Evolutionary conservation across 768 basidiomycete species (phyloP), one percentile per base, ranked within the genome.

Genomic region (Hortiboletus flavorubellus): DNA sequence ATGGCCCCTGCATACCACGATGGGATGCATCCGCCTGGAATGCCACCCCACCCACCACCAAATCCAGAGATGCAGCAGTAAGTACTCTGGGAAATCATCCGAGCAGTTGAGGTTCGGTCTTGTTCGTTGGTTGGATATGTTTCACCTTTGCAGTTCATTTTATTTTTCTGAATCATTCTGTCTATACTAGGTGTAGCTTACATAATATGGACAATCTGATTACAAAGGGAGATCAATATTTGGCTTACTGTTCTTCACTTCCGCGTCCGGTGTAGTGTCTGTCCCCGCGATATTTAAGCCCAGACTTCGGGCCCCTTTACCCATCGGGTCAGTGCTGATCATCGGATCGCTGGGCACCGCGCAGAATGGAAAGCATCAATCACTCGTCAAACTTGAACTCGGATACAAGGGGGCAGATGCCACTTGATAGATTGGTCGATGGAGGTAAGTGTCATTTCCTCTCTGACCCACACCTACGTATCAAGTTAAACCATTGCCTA

Each of bases 331-430:
- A 42, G 82, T 82, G 8, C 78, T 94, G 47, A 87, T 81, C 49
- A 83, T 95, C 59, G 90, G 92, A 52, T 91, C 91, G 8, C 81
- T 86, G 18, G 74, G 79, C 4, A 89, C 91, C 0, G 92, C 91
- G 4, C 80, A 83, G 67, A 83, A 91, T 65, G 93, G 92, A 33
- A 80, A 78, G 67, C 92, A 92, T 67, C 90, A 93, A 68, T 70
- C 79, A 2, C 73, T 91, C 56, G 78, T 91, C 49, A 8, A 75
- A 78, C 59, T 73, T 92, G 54, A 75, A 78, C 59, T 73, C 92
- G 54, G 81, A 83, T 69, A 70, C 70, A 54, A 77, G 21, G 21
- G 21, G 80, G 64, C 85, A 92, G 66, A 83, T 94, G 75, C 21
- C 21, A 21, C 73, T 93, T 30, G 92, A 95, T 69, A 78, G 93